Percentiles rank a stretch among this genome's conserved stretches.
Conservation (phyloP, 2,329 filamentous ascomycete species). For the Zymoseptoria brevis region DNA sequence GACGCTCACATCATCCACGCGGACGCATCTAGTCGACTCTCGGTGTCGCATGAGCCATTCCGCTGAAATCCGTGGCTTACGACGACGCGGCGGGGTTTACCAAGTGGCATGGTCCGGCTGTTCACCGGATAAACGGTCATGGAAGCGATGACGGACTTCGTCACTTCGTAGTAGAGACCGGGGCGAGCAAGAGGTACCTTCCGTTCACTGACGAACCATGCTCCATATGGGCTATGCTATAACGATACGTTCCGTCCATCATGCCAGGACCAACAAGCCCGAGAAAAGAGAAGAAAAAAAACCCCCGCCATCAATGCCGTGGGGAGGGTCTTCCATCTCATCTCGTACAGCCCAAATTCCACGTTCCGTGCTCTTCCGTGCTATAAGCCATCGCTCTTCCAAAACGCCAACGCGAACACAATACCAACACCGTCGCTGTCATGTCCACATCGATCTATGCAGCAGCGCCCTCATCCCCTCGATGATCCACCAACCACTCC, state of each 20-base stretch:
- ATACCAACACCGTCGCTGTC: not conserved
- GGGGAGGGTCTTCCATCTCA: not conserved
- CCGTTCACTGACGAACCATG: not conserved
- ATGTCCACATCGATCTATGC: not conserved
- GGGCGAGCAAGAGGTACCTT: not conserved
- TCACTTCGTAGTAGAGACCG: not conserved
- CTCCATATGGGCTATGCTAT: not conserved
- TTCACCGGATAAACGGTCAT: too few species aligned
- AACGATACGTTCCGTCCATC: not conserved
- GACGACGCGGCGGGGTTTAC: not conserved
- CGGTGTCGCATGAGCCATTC: not conserved
- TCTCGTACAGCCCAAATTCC: not conserved
- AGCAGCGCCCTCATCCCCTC: not conserved
- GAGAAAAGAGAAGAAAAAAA: not conserved
- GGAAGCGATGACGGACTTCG: not conserved
- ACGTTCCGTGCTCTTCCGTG: not conserved
- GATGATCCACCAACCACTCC: conserved; percentile 64
- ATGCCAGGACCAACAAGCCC: not conserved
- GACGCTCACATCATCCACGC: not conserved
- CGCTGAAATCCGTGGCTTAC: not conserved
- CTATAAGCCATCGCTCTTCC: not conserved
- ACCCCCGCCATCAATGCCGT: not conserved
- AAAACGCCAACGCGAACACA: not conserved
- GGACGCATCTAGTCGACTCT: not conserved
- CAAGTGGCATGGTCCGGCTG: not conserved